Conservation (phyloP, 169 alveolate genomes). For the Blepharisma undulans region DNA sequence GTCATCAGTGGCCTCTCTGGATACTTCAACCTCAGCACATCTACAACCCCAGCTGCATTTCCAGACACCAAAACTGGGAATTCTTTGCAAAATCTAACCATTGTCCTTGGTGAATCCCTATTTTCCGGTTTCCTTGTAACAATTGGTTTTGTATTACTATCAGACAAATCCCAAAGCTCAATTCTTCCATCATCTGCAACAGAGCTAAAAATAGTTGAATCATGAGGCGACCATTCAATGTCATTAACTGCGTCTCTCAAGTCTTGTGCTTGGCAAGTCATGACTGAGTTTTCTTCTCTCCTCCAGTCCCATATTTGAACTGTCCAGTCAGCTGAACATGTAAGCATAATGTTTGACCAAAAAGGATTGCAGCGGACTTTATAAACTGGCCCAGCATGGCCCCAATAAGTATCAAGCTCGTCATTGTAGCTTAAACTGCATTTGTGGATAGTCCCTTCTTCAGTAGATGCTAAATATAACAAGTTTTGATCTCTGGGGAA, state of each 20-base stretch:
- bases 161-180: slow-evolving; percentile 90
- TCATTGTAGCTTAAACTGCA: slow-evolving; percentile 91
- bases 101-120: slow-evolving; percentile 68
- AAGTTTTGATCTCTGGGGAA: slow-evolving; percentile 83
- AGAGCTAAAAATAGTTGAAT: slow-evolving; percentile 82
- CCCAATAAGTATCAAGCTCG: slow-evolving; percentile 89
- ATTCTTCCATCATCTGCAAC: slow-evolving; percentile 92
- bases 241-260: slow-evolving; percentile 83
- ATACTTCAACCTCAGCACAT: slow-evolving; percentile 79
- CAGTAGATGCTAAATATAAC: slow-evolving; percentile 90
- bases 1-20: slow-evolving; percentile 29
- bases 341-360: slow-evolving; percentile 77
- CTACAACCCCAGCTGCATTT: slow-evolving; percentile 80
- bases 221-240: slow-evolving; percentile 83
- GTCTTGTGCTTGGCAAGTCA: slow-evolving; percentile 61
- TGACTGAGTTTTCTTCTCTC: slow-evolving; percentile 63
- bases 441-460: slow-evolving; percentile 90
- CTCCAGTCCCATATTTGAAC: slow-evolving; percentile 90
- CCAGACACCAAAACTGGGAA: slow-evolving; percentile 89
- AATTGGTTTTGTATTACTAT: not conserved
- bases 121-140: slow-evolving; percentile 59
- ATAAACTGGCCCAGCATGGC: slow-evolving; percentile 92
- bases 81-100: slow-evolving; percentile 82
- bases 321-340: slow-evolving; percentile 93
- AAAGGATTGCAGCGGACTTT: slow-evolving; percentile 89